Percentiles rank a stretch among this genome's conserved stretches.
Conservation (phyloP, 495 filamentous ascomycete genomes). For the Penicillium pulvis region DNA sequence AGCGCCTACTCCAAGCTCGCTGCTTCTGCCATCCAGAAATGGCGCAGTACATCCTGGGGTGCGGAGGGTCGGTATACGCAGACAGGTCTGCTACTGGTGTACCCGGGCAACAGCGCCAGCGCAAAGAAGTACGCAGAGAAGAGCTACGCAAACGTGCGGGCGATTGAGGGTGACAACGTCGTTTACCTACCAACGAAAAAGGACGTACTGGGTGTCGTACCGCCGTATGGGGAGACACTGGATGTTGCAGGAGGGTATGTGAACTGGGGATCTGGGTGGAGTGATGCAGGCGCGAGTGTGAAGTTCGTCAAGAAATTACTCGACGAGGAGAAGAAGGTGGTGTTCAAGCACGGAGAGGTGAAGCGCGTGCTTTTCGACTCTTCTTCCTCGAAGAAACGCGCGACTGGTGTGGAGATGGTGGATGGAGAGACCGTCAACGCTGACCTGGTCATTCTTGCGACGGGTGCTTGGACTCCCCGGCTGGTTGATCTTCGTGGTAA, state of each 20-base stretch:
- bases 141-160: slow-evolving; percentile 65
- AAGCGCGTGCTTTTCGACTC: slow-evolving; percentile 48
- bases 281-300: slow-evolving; percentile 76
- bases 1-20: slow-evolving; percentile 71
- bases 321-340: slow-evolving; percentile 59
- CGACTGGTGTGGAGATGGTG: slow-evolving; percentile 52
- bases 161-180: slow-evolving; percentile 47
- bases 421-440: slow-evolving; percentile 59
- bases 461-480: slow-evolving; percentile 80
- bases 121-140: slow-evolving; percentile 65
- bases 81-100: slow-evolving; percentile 71
- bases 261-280: slow-evolving; percentile 82
- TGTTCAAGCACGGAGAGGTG: slow-evolving; percentile 65
- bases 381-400: slow-evolving; percentile 20
- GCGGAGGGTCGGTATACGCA: slow-evolving; percentile 72
- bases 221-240: slow-evolving; percentile 48
- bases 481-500: slow-evolving; percentile 79
- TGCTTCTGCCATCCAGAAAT: slow-evolving; percentile 63
- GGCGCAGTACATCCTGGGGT: slow-evolving; percentile 68
- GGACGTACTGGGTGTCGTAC: slow-evolving; percentile 45
- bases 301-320: slow-evolving; percentile 65
- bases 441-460: slow-evolving; percentile 75
- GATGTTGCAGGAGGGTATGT: slow-evolving; percentile 72
- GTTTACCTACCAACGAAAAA: slow-evolving; percentile 47
- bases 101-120: slow-evolving; percentile 47